These are phyloP conservation scores for Pichia inconspicua DNA, from an alignment of 1,139 yeast species.

Conservation along the genomic window DNA sequence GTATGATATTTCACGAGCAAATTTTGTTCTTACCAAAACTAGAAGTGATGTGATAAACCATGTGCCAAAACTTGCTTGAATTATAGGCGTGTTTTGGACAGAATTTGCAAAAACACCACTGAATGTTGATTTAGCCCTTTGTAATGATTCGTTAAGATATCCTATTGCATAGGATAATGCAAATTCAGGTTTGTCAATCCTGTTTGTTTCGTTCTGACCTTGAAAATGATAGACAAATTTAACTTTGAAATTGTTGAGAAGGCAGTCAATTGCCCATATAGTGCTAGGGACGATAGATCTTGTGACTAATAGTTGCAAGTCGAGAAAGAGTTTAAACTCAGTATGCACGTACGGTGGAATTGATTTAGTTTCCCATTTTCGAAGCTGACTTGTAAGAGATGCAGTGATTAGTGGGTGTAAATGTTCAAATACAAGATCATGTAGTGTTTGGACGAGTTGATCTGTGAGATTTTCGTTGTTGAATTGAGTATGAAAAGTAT, in stretches of 20 bases:
- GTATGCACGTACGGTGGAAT: not conserved
- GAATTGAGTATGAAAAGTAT: not conserved
- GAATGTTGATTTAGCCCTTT: constrained; percentile 29
- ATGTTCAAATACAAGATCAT: not conserved
- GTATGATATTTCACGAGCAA: constrained; percentile 28
- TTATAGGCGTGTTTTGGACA: constrained; percentile 21
- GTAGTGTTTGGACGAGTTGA: not conserved
- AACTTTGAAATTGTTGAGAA: constrained; percentile 34
- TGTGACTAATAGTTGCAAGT: constrained; percentile 6
- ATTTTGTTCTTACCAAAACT: constrained; percentile 43
- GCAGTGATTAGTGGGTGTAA: not conserved
- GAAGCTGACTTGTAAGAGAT: not conserved
- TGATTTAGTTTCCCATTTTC: constrained; percentile 7
- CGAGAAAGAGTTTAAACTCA: constrained; percentile 3
- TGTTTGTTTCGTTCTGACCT: constrained; percentile 52
- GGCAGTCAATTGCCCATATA: constrained; percentile 18
- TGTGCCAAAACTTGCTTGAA: constrained; percentile 24
- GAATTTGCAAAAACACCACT: constrained; percentile 5
- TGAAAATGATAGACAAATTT: constrained; percentile 75
- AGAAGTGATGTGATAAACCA: constrained; percentile 53
- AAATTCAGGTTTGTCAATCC: constrained; percentile 75
- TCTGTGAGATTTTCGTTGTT: not conserved
- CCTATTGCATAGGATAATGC: constrained; percentile 50
- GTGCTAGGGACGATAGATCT: not conserved
- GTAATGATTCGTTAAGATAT: constrained; percentile 40